Evolutionary conservation across 257 asterid genomes (phyloP).

Genomic region (Paraleonurus japonicus): DNA sequence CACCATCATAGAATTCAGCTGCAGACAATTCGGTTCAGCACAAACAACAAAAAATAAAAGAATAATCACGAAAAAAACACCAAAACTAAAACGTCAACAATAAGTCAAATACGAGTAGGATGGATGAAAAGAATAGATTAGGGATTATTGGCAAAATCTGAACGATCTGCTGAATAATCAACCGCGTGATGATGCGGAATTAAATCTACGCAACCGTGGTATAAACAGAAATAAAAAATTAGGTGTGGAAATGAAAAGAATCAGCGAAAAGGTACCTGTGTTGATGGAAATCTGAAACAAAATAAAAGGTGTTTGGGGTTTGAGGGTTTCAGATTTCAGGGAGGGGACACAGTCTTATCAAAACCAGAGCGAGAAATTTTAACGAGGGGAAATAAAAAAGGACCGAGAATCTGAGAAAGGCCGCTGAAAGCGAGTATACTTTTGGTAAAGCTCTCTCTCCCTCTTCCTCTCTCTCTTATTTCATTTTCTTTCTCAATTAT

Average conservation of each 20-base stretch:
- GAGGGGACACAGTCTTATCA: conserved; percentile 25
- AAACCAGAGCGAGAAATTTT: conserved; percentile 15
- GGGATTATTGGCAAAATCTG: conserved; percentile 8
- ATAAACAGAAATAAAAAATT: not conserved
- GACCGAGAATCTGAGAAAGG: conserved; percentile 41
- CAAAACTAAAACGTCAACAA: conserved; percentile 13
- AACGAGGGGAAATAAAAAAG: not conserved
- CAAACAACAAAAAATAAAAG: not conserved
- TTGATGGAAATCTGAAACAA: conserved; percentile 16
- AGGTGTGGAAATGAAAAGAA: not conserved
- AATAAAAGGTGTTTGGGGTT: not conserved
- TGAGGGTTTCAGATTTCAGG: conserved; percentile 33
- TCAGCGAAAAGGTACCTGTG: conserved; percentile 28
- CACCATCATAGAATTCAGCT: conserved; percentile 20
- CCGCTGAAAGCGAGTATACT: conserved; percentile 44
- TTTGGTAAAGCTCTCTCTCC: conserved; percentile 21
- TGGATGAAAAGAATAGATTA: not conserved
- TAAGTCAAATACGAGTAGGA: conserved; percentile 10
- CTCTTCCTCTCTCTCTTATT: conserved; percentile 1
- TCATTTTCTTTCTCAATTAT: conserved; percentile 23
- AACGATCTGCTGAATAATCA: conserved; percentile 30
- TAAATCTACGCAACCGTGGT: conserved; percentile 18
- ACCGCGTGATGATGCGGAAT: conserved; percentile 4
- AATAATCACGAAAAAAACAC: not conserved
- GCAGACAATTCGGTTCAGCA: conserved; percentile 10